Percentiles rank a stretch among this genome's conserved stretches.
phyloP scores from a whole-genome alignment of 2,329 filamentous ascomycete species.

The Cadophora gregata region DNA sequence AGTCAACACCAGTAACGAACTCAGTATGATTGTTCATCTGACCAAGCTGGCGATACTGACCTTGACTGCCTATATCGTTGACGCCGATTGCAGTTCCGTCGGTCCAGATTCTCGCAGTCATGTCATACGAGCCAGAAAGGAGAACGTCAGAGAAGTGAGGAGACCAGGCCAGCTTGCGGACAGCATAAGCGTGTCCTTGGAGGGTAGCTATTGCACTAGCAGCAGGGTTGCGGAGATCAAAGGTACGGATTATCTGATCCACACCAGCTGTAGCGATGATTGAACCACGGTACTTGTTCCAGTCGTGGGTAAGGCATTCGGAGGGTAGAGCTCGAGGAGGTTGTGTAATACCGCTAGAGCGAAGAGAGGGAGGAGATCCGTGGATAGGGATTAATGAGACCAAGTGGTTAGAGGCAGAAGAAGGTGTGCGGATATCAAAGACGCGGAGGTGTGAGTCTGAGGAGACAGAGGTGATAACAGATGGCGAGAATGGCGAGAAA shows the following conservation, averaged over 20 bases:
- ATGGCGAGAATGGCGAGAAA: conserved; percentile 87
- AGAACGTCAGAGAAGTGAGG: conserved; percentile 91
- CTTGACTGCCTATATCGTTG: conserved; percentile 37
- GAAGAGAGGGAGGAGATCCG: conserved; percentile 52
- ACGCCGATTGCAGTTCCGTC: conserved; percentile 65
- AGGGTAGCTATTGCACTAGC: conserved; percentile 77
- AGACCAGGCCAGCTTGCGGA: conserved; percentile 86
- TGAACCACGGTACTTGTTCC: conserved; percentile 95
- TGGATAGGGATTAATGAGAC: conserved; percentile 85
- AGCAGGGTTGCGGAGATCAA: conserved; percentile 81
- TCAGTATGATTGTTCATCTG: conserved; percentile 92
- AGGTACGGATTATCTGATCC: conserved; percentile 84
- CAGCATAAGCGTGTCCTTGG: conserved; percentile 88
- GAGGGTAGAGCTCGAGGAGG: conserved; percentile 46
- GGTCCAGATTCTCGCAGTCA: conserved; percentile 94
- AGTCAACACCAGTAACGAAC: conserved; percentile 95
- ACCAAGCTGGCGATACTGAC: conserved; percentile 52
- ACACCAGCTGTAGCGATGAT: conserved; percentile 89
- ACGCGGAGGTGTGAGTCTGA: conserved; percentile 89
- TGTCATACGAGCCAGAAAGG: conserved; percentile 92
- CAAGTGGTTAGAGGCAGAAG: conserved; percentile 86
- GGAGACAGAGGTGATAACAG: conserved; percentile 84
- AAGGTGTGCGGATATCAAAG: conserved; percentile 89
- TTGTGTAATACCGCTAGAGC: conserved; percentile 34
- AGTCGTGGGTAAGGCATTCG: conserved; percentile 93